Percentiles rank a stretch among this genome's conserved stretches.
Conservation (phyloP, 2,329 filamentous ascomycete genomes). For the Endothia cerciana region DNA sequence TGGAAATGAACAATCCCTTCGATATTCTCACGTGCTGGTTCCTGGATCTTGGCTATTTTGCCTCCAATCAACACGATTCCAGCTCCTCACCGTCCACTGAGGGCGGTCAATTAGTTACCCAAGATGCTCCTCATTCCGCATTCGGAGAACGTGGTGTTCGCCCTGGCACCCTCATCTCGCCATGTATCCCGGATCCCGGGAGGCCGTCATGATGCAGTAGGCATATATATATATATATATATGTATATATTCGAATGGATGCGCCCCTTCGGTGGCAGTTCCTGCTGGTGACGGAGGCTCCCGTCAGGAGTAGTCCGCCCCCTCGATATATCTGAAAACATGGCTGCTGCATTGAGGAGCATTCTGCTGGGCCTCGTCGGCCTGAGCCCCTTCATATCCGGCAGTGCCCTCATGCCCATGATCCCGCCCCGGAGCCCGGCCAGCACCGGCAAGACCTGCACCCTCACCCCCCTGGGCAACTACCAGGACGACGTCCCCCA, state of each 20-base stretch:
- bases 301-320: neutral
- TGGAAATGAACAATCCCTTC: neutral
- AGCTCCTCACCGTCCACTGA: neutral
- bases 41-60: slow-evolving; percentile 17
- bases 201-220: neutral
- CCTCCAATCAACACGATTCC: slow-evolving; percentile 24
- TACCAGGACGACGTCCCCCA: slow-evolving; percentile 34
- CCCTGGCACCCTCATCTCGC: neutral
- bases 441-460: slow-evolving; percentile 32
- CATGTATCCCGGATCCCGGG: neutral
- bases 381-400: slow-evolving; percentile 15
- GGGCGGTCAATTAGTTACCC: neutral
- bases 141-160: neutral
- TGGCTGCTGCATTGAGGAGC: slow-evolving; percentile 8
- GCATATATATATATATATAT: neutral
- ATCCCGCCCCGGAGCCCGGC: slow-evolving; percentile 26
- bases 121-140: neutral
- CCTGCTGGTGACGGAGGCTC: neutral
- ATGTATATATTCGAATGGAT: neutral
- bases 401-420: slow-evolving; percentile 10
- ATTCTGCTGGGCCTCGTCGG: slow-evolving; percentile 18
- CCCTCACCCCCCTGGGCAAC: slow-evolving; percentile 30
- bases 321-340: neutral
- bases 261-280: neutral
- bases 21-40: neutral